Evolutionary conservation across 1,284 basidiomycete species (phyloP).

Genomic region (Paramarasmius palmivorus): DNA sequence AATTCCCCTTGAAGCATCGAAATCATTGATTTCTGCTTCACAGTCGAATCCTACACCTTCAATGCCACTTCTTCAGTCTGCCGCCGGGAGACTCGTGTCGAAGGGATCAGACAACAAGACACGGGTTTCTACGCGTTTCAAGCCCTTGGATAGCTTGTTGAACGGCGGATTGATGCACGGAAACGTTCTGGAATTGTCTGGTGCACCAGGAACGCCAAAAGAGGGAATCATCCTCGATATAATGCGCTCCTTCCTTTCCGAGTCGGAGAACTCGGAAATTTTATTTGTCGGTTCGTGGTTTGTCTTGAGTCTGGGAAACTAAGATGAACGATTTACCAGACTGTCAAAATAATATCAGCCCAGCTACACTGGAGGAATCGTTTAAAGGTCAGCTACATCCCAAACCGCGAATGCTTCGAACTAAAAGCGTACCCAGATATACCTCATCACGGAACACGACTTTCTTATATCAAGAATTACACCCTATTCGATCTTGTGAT

Average conservation of each 20-base stretch:
- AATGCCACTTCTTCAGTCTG: constrained; percentile 56
- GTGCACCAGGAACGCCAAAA: constrained; percentile 70
- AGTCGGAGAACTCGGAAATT: constrained; percentile 42
- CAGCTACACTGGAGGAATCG: constrained; percentile 40
- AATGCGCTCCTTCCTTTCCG: constrained; percentile 44
- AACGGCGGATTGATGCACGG: constrained; percentile 61
- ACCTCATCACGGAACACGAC: constrained; percentile 26
- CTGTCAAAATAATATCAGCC: constrained; percentile 65
- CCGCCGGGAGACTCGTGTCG: constrained; percentile 39
- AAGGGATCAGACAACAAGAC: constrained; percentile 21
- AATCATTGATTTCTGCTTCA: constrained; percentile 42
- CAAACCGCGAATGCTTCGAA: background rate
- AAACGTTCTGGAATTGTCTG: constrained; percentile 68
- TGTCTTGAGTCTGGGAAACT: background rate
- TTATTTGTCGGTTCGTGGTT: constrained; percentile 63
- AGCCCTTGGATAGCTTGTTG: constrained; percentile 55
- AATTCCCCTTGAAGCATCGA: constrained; percentile 42
- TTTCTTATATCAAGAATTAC: constrained; percentile 47
- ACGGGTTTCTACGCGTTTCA: constrained; percentile 42
- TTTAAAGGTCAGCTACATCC: constrained; percentile 38
- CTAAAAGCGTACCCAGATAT: constrained; percentile 19
- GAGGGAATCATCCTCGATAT: constrained; percentile 53
- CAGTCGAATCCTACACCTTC: constrained; percentile 27
- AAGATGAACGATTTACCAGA: constrained; percentile 45
- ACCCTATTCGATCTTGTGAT: constrained; percentile 56